phyloP scores from a whole-genome alignment of 139 green algal genomes.

The Pseudopediastrum boryanum region DNA sequence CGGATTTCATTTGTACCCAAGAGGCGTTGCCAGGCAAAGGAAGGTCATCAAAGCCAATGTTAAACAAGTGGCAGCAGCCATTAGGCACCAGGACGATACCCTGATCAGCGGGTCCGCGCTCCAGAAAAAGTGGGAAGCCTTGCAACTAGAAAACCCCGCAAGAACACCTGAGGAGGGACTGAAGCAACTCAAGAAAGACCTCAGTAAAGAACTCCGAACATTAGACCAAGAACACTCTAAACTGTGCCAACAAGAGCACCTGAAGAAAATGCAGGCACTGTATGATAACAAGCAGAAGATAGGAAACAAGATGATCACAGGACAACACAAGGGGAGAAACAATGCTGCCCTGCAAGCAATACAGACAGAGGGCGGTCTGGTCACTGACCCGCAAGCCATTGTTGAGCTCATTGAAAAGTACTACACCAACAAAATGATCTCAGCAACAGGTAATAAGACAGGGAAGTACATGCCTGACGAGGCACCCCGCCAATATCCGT shows the following conservation, averaged over 20 bases:
- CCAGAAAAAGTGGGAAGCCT: background rate
- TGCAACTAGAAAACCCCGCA: background rate
- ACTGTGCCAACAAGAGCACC: background rate
- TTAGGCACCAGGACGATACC: background rate
- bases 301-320: background rate
- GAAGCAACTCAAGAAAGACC: background rate
- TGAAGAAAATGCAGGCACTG: background rate
- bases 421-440: background rate
- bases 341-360: background rate
- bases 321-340: background rate
- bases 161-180: background rate
- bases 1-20: too few relatives aligned
- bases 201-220: background rate
- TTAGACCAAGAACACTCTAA: constrained; percentile 7
- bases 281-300: background rate
- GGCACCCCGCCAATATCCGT: background rate
- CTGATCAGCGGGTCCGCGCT: background rate
- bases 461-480: background rate
- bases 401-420: constrained; percentile 2
- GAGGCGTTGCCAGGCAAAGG: background rate
- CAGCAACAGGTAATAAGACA: background rate
- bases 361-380: background rate
- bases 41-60: background rate
- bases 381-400: background rate
- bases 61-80: background rate